A percentile compares a stretch with the other conserved stretches of the same genome.
These are phyloP conservation scores for Talaromyces sp. DNA, from an alignment of 2,329 filamentous ascomycete species.

Conservation along the genomic window DNA sequence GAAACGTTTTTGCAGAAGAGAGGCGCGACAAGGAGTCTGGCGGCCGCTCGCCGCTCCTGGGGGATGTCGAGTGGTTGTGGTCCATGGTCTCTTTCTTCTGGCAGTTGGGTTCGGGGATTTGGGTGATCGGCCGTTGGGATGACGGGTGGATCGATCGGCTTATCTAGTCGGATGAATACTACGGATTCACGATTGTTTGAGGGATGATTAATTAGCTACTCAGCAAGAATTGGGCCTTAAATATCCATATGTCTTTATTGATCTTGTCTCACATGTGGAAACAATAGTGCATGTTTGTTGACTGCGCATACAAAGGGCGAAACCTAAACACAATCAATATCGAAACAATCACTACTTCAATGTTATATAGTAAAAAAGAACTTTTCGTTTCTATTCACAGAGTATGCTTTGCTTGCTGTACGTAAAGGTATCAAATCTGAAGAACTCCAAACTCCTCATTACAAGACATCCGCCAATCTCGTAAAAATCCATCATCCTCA, in stretches of 20 bases:
- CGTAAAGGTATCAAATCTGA: not conserved
- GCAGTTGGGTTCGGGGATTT: not conserved
- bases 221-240: not conserved
- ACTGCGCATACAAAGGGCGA: not conserved
- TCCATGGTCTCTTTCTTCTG: not conserved
- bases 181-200: too few relatives aligned
- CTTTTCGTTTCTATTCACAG: not conserved
- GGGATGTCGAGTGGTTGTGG: not conserved
- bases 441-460: not conserved
- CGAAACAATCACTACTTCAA: not conserved
- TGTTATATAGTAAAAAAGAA: not conserved
- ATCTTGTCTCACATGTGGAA: not conserved
- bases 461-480: not conserved
- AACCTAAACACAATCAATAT: not conserved
- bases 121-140: not conserved
- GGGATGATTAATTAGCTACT: not conserved
- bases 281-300: not conserved
- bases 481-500: slow-evolving; percentile 17
- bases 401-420: not conserved
- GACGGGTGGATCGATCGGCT: not conserved
- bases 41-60: not conserved
- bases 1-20: slow-evolving; percentile 5
- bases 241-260: not conserved
- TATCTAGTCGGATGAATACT: not conserved
- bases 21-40: not conserved